Base-by-base conservation (phyloP, 495 filamentous ascomycete genomes). In the Xylaria curta region DNA sequence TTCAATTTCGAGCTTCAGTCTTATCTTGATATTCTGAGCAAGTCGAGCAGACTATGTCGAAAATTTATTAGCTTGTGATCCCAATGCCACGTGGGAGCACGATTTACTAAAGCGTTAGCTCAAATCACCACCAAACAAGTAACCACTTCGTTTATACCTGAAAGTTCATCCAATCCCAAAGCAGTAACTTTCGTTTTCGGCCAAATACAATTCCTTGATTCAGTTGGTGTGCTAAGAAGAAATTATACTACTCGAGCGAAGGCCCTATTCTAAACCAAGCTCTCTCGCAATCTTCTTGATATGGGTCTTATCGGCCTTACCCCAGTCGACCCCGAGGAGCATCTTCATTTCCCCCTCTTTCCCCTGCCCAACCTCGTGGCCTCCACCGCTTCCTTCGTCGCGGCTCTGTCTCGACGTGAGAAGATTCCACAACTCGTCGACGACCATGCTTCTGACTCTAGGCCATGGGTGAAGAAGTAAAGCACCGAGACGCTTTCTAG, bases 381-480 rank as follows among this genome's bases (percentile, higher is more conserved):
- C n/a, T 53, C 51, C 17, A 7, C 66, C 42, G 31, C 53, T 72
- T 9, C 66, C 49, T 21, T 71, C 56, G 31, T 63, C 67, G 28
- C 65, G 21, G n/a, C 58, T 64, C 36, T 62, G 21, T 28, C 69
- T 54, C 19, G 4, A n/a, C 3, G 51, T 64, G 42, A 78, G 66
- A 33, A 86, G 63, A 40, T 74, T 74, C 85, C 85, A 87, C 21
- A 87, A 70, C 77, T 85, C 82, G 44, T 87, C 85, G 12, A 85
- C 81, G 36, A 86, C 84, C 38, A 79, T 58, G 58, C 75, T 81
- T 72, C 81, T 77, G 13, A 82, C 78, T 33, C 81, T 72, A 17
- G 85, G 85, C 85, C 85, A 87, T 33, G 85, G 85, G 68, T 87
- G 85, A 31, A 70, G 70, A 79, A 86, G 69, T 17, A 87, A 77